Percentiles rank a stretch among this genome's conserved stretches.
Conservation (phyloP, 2,329 filamentous ascomycete species). For the Chaetomium strumarium region DNA sequence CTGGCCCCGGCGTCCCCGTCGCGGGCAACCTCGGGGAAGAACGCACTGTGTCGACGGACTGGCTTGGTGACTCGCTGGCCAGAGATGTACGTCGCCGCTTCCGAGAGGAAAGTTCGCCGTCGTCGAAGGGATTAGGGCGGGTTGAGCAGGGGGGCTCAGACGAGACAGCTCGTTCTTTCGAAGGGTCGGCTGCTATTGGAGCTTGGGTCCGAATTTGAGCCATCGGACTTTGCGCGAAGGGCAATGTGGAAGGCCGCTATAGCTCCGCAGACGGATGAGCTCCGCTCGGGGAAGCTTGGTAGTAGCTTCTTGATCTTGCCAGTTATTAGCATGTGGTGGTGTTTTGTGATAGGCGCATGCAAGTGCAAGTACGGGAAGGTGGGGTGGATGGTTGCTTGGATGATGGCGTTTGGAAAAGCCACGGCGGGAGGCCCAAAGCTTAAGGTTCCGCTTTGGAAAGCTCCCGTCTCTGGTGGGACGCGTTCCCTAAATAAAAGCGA, state of each 20-base stretch:
- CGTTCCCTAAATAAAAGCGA: background rate
- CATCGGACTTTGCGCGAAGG: conserved; percentile 44
- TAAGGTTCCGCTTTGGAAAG: background rate
- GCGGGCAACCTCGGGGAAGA: conserved; percentile 28
- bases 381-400: conserved; percentile 6
- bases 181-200: conserved; percentile 43
- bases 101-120: conserved; percentile 48
- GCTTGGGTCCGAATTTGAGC: conserved; percentile 48
- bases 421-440: background rate
- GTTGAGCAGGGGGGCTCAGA: conserved; percentile 58
- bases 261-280: conserved; percentile 45
- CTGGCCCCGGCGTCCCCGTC: conserved; percentile 26
- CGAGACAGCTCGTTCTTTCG: conserved; percentile 54
- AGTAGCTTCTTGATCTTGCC: conserved; percentile 39
- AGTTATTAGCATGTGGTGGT: conserved; percentile 53
- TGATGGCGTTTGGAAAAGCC: background rate
- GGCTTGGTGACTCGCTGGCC: conserved; percentile 46
- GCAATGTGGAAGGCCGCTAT: conserved; percentile 33
- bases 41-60: conserved; percentile 42
- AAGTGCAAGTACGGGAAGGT: conserved; percentile 1
- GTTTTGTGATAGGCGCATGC: conserved; percentile 15
- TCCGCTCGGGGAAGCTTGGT: conserved; percentile 50
- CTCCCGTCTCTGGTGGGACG: background rate
- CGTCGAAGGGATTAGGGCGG: conserved; percentile 59
- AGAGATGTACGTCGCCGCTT: conserved; percentile 58